These are phyloP conservation scores for Lecanicillium sp. DNA, from an alignment of 2,329 filamentous ascomycete genomes.

Conservation along the genomic window DNA sequence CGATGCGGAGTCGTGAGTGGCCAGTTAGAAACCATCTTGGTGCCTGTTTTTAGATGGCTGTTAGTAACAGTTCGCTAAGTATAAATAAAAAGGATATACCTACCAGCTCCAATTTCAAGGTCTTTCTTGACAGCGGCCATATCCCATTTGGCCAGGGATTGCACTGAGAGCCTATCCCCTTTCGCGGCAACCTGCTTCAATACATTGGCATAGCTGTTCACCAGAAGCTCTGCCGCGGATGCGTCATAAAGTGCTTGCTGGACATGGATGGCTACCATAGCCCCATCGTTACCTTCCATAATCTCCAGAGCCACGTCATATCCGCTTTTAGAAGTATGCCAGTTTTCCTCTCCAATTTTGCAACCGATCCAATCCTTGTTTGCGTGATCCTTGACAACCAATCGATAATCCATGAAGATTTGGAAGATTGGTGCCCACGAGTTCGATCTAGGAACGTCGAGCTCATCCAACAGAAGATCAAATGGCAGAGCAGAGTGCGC, in stretches of 20 bases:
- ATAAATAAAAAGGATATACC: background rate
- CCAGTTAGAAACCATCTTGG: background rate
- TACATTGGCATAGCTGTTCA: background rate
- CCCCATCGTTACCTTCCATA: background rate
- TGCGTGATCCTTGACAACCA: background rate
- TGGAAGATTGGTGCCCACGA: background rate
- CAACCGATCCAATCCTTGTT: background rate
- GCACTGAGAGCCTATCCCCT: background rate
- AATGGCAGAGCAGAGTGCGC: background rate
- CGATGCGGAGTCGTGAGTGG: background rate
- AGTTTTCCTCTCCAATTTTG: background rate
- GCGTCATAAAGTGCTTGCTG: background rate
- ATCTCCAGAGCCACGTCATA: constrained; percentile 1
- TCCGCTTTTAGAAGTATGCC: background rate
- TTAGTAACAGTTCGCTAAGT: background rate
- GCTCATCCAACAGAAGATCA: constrained; percentile 3
- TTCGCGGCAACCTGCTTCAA: background rate
- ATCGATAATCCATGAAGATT: constrained; percentile 1
- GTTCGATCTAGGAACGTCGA: background rate
- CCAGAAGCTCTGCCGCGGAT: background rate
- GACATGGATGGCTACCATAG: background rate
- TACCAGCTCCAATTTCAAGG: background rate
- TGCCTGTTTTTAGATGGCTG: background rate
- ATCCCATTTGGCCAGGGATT: background rate
- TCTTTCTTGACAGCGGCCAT: background rate